A percentile compares a stretch with the other conserved stretches of the same genome.
Evolutionary conservation across 78 protist genomes (phyloP).

Genomic region (Emiliania huxleyi): DNA sequence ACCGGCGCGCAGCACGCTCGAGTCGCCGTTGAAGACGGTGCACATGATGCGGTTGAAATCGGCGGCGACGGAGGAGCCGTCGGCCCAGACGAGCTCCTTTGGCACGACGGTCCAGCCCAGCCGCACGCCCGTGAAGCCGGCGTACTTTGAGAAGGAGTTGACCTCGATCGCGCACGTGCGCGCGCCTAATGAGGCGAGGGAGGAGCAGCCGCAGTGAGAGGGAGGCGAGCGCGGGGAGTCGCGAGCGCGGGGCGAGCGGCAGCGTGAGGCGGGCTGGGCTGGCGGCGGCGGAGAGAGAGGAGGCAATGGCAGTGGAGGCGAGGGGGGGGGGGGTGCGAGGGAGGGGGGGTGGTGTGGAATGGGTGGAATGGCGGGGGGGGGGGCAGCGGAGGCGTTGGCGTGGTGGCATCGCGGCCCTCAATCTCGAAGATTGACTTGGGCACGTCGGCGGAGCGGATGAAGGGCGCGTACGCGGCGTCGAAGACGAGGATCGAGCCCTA

Average conservation of each 20-base stretch:
- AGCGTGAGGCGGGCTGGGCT: too few species aligned
- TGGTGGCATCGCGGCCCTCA: too few species aligned
- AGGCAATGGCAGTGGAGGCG: too few species aligned
- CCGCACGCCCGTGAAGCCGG: constrained; percentile 32
- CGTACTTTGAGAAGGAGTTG: constrained; percentile 37
- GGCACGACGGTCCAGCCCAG: constrained; percentile 29
- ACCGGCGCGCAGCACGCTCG: not conserved
- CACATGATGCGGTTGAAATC: constrained; percentile 35
- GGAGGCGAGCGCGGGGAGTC: too few species aligned
- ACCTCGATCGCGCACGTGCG: not conserved
- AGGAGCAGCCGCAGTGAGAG: too few species aligned
- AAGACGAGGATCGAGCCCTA: constrained; percentile 33
- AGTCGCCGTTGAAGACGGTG: constrained; percentile 22
- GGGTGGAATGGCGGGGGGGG: too few species aligned
- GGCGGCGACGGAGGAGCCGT: not conserved
- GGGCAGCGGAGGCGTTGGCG: too few species aligned
- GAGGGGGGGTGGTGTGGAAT: too few species aligned
- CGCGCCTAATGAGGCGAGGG: not conserved
- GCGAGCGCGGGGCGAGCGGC: too few species aligned
- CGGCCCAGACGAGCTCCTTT: not conserved
- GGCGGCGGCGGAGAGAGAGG: too few species aligned
- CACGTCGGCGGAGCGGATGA: not conserved
- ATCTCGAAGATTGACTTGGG: constrained; percentile 26
- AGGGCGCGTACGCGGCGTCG: constrained; percentile 30
- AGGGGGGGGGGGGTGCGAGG: too few species aligned